Percentiles rank a stretch among this genome's conserved stretches.
phyloP scores from a whole-genome alignment of 371 early-diverging fungal species.

The Mucor lusitanicus region DNA sequence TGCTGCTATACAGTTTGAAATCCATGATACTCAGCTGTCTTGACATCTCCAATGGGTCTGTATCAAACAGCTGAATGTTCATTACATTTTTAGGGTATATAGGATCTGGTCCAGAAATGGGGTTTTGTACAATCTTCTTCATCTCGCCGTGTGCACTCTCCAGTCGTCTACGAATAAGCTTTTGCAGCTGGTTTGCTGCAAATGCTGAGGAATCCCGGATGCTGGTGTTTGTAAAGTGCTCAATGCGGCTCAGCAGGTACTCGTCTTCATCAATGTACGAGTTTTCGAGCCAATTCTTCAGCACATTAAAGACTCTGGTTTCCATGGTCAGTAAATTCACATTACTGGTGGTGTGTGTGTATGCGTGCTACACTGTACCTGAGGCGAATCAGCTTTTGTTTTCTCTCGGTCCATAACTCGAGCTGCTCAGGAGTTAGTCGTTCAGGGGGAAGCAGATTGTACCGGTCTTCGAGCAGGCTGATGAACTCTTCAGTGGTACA shows the following conservation, averaged over 20 bases:
- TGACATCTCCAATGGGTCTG: constrained; percentile 92
- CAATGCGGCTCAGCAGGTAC: constrained; percentile 67
- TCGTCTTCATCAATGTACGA: constrained; percentile 80
- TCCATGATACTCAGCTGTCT: constrained; percentile 92
- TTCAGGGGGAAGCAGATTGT: constrained; percentile 69
- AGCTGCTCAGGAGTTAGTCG: constrained; percentile 70
- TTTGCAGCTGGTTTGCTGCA: constrained; percentile 72
- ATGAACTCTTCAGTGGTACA: constrained; percentile 78
- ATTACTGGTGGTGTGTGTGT: no score
- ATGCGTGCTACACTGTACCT: constrained; percentile 37
- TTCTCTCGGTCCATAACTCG: constrained; percentile 81
- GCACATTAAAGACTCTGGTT: constrained; percentile 77
- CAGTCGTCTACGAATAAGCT: constrained; percentile 68
- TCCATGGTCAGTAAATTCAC: no score
- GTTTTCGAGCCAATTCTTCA: constrained; percentile 90
- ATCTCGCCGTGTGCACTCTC: constrained; percentile 54
- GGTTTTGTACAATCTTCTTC: constrained; percentile 65
- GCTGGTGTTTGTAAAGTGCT: constrained; percentile 74
- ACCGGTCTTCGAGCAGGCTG: constrained; percentile 69
- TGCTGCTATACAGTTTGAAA: constrained; percentile 74
- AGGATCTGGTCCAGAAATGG: constrained; percentile 42
- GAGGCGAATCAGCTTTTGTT: constrained; percentile 82
- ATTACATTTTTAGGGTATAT: constrained; percentile 70
- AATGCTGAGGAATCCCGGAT: constrained; percentile 74
- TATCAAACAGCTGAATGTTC: constrained; percentile 71